Base-by-base conservation (phyloP, 495 filamentous ascomycete species). In the Opeltia flavorubescens region DNA sequence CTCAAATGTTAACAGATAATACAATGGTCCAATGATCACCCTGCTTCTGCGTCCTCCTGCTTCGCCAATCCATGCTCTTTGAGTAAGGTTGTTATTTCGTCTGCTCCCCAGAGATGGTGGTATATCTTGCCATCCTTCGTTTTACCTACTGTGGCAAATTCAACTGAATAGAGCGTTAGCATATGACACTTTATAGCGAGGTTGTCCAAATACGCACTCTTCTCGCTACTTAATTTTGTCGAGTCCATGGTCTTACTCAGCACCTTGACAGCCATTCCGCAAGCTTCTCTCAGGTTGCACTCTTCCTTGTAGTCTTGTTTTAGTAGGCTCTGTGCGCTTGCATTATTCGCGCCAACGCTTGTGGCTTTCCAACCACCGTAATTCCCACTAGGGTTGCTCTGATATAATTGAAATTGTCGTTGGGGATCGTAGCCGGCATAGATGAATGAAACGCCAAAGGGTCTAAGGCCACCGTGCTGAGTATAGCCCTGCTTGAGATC, bases 251-350 rank as follows among this genome's bases (percentile, higher is more conserved):
- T 99, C 79, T 99, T 99, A 76, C 89, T 95, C 52, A 99, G 68
- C 46, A 96, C 91, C 77, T 99, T 99, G 55, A 99, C 89, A 18
- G 91, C 91, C 77, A 95, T 81, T 33, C 79, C 89, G 68, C 91
- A 96, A 5, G 91, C 91, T 71, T 96, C 89, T 72, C 94, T 86
- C 61, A 99, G 66, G 52, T 84, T 78, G 59, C 85, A 94, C 53
- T 95, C 86, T 67, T 96, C 91, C 75, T 96, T 94, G 68, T 96
- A 99, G 64, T 99, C 91, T 63, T 99, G 91, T 76, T 99, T 99
- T 62, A 99, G 67, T 59, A 99, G 68, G 68, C 87, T 94, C 69
- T 95, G 89, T 23, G 93, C 93, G 57, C 86, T 93, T 41, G 93
- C 91, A 62, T 96, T 95, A 74, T 96, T 96, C 50, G 93, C 91